Base-by-base conservation (phyloP, 1,139 yeast genomes). In the Pichia sp. region DNA sequence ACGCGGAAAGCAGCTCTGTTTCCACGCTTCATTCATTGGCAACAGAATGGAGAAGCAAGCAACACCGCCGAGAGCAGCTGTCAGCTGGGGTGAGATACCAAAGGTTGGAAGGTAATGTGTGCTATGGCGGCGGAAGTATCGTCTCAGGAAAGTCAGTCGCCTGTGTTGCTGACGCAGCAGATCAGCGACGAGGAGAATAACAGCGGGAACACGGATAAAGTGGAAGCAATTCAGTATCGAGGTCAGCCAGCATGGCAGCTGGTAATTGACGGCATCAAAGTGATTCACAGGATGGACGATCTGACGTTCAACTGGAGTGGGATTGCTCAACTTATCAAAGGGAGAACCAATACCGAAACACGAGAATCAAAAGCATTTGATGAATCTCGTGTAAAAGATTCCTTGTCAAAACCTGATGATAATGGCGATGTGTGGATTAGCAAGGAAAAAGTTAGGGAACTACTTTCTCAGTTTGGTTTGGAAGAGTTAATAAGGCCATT, bases 401-500 rank as follows among this genome's bases (percentile, higher is more conserved):
- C 28, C 3, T 26, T 28, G 5, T 19, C 28, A 21, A 12, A 11
- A 4, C 21, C 35, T 17, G 45, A 42, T 26, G 40, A 38, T 25
- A 39, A 37, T 22, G 34, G 31, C 12, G 46, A 43, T 28, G 19
- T 26, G 0, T 91, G 96, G 86, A 82, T 88, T 19, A 94, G 96
- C 0, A 66, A 74, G 46, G 72, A 73, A 22, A 63, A 82, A 25
- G 85, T 89, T 0, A 72, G 71, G 1, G 69, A 72, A 7, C 64
- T 84, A 17, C 78, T 88, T 35, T 69, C 68, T 38, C 74, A 74
- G 50, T 82, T 80, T 54, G 75, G 73, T 2, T 83, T 85, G 1
- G 77, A 70, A 50, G 85, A 81, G 1, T 62, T 69, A 12, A 59
- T 85, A 46, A 64, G 66, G 49, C 89, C 93, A 1, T 68, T 86